Percentiles rank a stretch among this genome's conserved stretches.
These are phyloP conservation scores for Adenanthera pavonina DNA, from an alignment of 306 rosid genomes.

Conservation along the genomic window DNA sequence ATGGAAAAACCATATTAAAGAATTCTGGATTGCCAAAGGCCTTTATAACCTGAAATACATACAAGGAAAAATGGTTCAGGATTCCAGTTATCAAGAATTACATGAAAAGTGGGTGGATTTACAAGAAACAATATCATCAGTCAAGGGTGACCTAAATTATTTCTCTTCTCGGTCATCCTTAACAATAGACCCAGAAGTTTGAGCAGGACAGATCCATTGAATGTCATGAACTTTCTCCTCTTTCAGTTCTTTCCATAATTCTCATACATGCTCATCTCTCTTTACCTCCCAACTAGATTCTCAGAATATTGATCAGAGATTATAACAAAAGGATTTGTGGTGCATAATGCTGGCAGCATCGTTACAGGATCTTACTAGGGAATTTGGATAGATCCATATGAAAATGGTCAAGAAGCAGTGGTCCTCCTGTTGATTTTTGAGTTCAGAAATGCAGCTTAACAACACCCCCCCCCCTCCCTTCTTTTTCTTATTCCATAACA, in stretches of 20 bases:
- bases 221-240: background rate
- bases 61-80: conserved; percentile 33
- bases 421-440: background rate
- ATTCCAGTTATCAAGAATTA: conserved; percentile 24
- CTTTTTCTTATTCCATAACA: background rate
- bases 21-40: conserved; percentile 84
- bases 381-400: background rate
- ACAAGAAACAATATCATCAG: conserved; percentile 13
- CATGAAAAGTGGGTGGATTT: conserved; percentile 10
- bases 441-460: background rate
- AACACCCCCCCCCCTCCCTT: background rate
- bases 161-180: background rate
- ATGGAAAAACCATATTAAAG: conserved; percentile 70
- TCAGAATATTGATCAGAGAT: background rate
- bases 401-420: background rate
- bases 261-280: background rate
- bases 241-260: background rate
- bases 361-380: background rate
- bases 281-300: background rate
- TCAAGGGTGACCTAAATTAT: conserved; percentile 29
- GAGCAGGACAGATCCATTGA: background rate
- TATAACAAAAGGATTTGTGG: background rate
- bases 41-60: conserved; percentile 74
- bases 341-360: background rate
- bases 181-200: background rate